Evolutionary conservation across 2,329 filamentous ascomycete species (phyloP), one percentile per base, ranked within the genome.

Genomic region (Aureobasidium sp.): DNA sequence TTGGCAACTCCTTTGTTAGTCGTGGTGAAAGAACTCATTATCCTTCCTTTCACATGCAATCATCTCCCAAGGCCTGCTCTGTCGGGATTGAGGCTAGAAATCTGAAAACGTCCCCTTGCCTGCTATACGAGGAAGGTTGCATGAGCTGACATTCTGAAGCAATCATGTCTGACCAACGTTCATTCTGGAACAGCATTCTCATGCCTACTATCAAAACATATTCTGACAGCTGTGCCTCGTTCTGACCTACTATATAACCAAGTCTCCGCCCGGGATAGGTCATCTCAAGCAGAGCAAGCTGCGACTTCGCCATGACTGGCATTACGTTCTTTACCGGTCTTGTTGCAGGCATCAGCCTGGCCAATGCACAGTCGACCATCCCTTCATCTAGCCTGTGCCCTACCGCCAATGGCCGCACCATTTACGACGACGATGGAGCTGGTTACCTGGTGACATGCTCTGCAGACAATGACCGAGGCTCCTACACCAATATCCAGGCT

Each of bases 321-420:
- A 48, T 48, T 17, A 37, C n/a, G 12, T 23, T 29, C n/a, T 42
- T 59, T 48, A 26, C 29, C 10, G 34, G 29, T n/a, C 13, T 59
- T 3, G 3, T 7, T 15, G 13, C 42, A 2, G 9, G 26, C 4
- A 3, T 26, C 3, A 17, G 13, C 12, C 23, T 51, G 9, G 29
- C 32, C 20, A 26, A 15, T n/a, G 47, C 58, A 17, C 39, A 64
- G 46, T 56, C 15, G 3, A 34, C 12, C 13, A 12, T 58, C 13
- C 55, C 55, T 9, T 26, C 57, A 9, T 15, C 58, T 3, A 61
- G 48, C 17, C 39, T 58, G 15, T 71, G 69, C 53, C 69, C 69
- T 10, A 39, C 32, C 5, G 62, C 62, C 20, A 67, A 71, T 42
- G 63, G 62, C 27, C 69, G 59, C 20, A 62, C 63, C 3, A 67